These are phyloP conservation scores for Populus hybrid DNA, from an alignment of 441 rosid genomes.

Conservation along the genomic window DNA sequence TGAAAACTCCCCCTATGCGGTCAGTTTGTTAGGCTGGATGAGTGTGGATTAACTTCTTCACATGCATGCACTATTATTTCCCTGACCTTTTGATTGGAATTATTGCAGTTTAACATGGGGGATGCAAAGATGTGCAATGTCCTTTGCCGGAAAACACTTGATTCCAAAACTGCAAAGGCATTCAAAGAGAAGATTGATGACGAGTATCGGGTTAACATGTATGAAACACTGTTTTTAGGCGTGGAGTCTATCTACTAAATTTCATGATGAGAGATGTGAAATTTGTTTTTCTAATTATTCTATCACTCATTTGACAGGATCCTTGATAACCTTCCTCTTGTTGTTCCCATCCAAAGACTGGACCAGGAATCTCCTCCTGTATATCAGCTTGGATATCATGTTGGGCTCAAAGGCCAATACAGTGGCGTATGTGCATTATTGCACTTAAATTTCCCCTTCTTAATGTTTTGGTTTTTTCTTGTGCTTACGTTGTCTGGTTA, in stretches of 20 bases:
- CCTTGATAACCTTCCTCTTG: conserved; percentile 95
- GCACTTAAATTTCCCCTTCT: conserved; percentile 4
- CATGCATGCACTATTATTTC: not conserved
- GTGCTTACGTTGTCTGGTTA: conserved; percentile 5
- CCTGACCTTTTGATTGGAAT: conserved; percentile 8
- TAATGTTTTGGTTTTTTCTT: conserved; percentile 11
- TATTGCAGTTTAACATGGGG: conserved; percentile 81
- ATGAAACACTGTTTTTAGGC: conserved; percentile 25
- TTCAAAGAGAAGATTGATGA: conserved; percentile 83
- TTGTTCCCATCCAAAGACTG: conserved; percentile 58
- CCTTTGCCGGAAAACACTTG: conserved; percentile 52
- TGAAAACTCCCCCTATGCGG: conserved; percentile 89
- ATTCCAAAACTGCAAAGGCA: conserved; percentile 61
- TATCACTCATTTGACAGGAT: conserved; percentile 51
- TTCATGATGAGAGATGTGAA: not conserved
- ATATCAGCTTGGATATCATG: conserved; percentile 81
- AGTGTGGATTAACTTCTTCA: not conserved
- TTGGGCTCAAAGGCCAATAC: conserved; percentile 77
- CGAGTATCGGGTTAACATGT: conserved; percentile 92
- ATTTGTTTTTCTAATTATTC: conserved; percentile 10
- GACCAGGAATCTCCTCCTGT: conserved; percentile 56
- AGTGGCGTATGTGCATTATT: conserved; percentile 51
- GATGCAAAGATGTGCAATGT: conserved; percentile 76
- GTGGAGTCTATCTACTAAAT: not conserved
- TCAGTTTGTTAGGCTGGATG: conserved; percentile 26